Percentiles rank a stretch among this genome's conserved stretches.
phyloP scores from a whole-genome alignment of 2,329 filamentous ascomycete species.

The Penicillium oxalicum region DNA sequence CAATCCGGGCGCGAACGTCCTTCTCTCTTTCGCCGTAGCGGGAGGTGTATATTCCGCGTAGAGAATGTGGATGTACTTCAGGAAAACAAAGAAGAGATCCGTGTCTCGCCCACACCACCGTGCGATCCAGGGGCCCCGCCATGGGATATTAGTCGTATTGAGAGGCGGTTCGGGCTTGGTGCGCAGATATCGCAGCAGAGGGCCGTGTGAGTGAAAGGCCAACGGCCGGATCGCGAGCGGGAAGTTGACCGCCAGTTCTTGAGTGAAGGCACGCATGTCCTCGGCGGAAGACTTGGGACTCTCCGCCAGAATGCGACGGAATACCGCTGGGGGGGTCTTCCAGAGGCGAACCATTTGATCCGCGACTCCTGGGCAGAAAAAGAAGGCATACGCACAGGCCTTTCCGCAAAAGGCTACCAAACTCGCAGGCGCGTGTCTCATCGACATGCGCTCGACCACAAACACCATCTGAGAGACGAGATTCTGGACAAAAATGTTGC shows the following conservation, averaged over 20 bases:
- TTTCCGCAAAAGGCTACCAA: conserved; percentile 83
- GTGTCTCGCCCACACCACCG: conserved; percentile 84
- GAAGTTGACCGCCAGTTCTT: conserved; percentile 63
- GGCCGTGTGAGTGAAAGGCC: conserved; percentile 58
- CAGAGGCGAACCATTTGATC: conserved; percentile 79
- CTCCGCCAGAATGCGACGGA: conserved; percentile 66
- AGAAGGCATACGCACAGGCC: conserved; percentile 86
- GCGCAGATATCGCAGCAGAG: conserved; percentile 54
- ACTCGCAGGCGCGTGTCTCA: conserved; percentile 64
- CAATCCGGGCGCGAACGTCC: conserved; percentile 66
- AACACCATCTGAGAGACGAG: conserved; percentile 76
- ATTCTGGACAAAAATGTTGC: conserved; percentile 79
- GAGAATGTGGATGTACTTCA: conserved; percentile 79
- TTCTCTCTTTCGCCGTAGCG: conserved; percentile 49
- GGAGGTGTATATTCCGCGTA: conserved; percentile 64
- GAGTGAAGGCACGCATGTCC: conserved; percentile 48
- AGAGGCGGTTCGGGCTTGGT: conserved; percentile 62
- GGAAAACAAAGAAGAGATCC: conserved; percentile 85
- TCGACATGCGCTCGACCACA: conserved; percentile 82
- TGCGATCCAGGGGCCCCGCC: conserved; percentile 78
- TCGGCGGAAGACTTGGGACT: conserved; percentile 56
- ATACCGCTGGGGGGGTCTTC: conserved; percentile 61
- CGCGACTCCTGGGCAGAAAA: conserved; percentile 80
- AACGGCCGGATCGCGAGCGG: conserved; percentile 59
- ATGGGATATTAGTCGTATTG: conserved; percentile 66